A percentile compares a stretch with the other conserved stretches of the same genome.
Conservation (phyloP, 352 stramenopile genomes). For the Aphanomyces euteiches region DNA sequence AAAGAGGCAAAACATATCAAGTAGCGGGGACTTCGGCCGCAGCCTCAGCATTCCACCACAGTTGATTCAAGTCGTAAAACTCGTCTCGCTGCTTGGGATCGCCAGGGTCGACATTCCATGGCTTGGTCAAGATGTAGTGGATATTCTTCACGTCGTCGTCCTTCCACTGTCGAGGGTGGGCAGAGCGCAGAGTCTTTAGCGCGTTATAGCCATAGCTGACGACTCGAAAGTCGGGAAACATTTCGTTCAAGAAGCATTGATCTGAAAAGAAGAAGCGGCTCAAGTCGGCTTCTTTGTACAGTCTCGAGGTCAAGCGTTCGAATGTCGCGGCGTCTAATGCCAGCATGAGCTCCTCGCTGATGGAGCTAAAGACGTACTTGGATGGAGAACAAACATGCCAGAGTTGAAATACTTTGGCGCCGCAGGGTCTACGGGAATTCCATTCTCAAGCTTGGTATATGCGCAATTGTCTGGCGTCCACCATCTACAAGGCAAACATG, state of each 20-base stretch:
- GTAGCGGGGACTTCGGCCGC: background rate
- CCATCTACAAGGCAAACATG: background rate
- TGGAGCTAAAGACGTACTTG: slow-evolving; percentile 5
- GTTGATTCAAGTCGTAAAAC: slow-evolving; percentile 12
- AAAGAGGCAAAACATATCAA: background rate
- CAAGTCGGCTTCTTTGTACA: background rate
- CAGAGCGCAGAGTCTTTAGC: slow-evolving; percentile 12
- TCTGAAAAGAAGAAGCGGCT: slow-evolving; percentile 21
- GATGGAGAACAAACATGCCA: slow-evolving; percentile 26
- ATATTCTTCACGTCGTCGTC: slow-evolving; percentile 16
- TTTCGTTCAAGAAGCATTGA: slow-evolving; percentile 30
- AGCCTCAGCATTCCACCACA: slow-evolving; percentile 8
- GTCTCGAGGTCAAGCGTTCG: background rate
- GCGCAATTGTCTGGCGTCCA: slow-evolving; percentile 8
- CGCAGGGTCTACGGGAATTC: background rate
- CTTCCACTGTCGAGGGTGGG: slow-evolving; percentile 7
- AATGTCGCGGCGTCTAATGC: background rate
- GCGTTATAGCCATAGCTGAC: slow-evolving; percentile 20
- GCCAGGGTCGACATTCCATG: slow-evolving; percentile 8
- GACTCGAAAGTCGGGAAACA: slow-evolving; percentile 20
- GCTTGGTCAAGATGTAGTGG: slow-evolving; percentile 25
- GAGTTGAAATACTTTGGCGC: slow-evolving; percentile 23
- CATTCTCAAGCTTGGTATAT: background rate
- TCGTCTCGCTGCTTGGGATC: background rate
- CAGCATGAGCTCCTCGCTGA: no score